phyloP scores from a whole-genome alignment of 2,329 filamentous ascomycete genomes.

The Fusarium chaquense region DNA sequence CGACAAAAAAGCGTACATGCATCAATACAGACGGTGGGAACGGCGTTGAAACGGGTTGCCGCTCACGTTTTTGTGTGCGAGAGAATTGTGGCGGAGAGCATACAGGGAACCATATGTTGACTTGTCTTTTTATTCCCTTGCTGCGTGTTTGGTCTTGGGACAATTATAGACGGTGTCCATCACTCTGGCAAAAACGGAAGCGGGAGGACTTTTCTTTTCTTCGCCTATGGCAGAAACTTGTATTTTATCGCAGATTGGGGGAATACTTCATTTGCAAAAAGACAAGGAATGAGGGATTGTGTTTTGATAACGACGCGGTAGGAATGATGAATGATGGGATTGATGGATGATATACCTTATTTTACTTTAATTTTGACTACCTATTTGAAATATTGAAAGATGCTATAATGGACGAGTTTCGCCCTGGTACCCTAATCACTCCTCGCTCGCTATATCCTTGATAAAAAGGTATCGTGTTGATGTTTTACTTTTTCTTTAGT shows the following conservation, averaged over 20 bases:
- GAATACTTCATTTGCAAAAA: slow-evolving; percentile 4
- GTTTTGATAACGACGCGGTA: slow-evolving; percentile 26
- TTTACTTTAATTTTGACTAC: slow-evolving; percentile 20
- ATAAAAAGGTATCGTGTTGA: not conserved
- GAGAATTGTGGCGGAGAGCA: slow-evolving; percentile 10
- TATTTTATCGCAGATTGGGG: slow-evolving; percentile 17
- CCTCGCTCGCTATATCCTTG: slow-evolving; percentile 29
- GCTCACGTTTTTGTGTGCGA: slow-evolving; percentile 6
- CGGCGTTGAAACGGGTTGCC: slow-evolving; percentile 38
- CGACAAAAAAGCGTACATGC: slow-evolving; percentile 34
- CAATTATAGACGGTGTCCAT: slow-evolving; percentile 37
- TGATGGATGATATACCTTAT: slow-evolving; percentile 40
- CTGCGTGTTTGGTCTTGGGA: slow-evolving; percentile 3
- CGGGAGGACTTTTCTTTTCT: slow-evolving; percentile 5
- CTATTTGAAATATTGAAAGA: slow-evolving; percentile 21
- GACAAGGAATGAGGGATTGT: slow-evolving; percentile 2
- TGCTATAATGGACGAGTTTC: not conserved
- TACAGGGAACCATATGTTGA: slow-evolving; percentile 5
- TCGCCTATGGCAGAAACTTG: slow-evolving; percentile 12
- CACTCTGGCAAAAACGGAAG: slow-evolving; percentile 22
- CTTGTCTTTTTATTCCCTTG: slow-evolving; percentile 7
- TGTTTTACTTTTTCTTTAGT: not conserved
- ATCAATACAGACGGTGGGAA: slow-evolving; percentile 30
- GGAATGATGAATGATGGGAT: slow-evolving; percentile 38
- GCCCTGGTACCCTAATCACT: slow-evolving; percentile 2